Base-by-base conservation (phyloP, 306 rosid species). In the Acacia acuminata region DNA sequence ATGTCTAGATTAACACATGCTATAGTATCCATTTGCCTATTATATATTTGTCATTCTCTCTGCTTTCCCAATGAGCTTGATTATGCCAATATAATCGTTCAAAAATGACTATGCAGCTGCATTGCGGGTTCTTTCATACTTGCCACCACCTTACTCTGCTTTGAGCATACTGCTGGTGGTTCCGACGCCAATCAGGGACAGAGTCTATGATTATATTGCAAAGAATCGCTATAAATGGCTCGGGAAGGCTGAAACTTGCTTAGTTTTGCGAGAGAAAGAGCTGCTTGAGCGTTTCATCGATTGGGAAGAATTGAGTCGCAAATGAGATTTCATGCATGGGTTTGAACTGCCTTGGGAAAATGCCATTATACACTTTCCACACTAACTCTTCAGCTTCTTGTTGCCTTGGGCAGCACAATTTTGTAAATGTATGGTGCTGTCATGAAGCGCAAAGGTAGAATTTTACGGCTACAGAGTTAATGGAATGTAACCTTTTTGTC, bases 201-300 rank as follows among this genome's bases (percentile, higher is more conserved):
- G 82, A 16, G 82, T 88, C 67, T 94, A 91, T 66, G 98, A 92
- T 83, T 79, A 79, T 50, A 81, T 91, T 9, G 96, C 96, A 10
- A 87, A 84, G 72, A 77, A 67, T 8, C 90, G 94, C 20, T 90
- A 94, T 74, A 53, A 85, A 51, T 85, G 90, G 95, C 87, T 91
- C 11, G 94, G 97, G 67, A 91, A 86, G 87, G 86, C 90, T 19
- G 69, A 94, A 48, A 90, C 88, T 38, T 89, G 88, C 77, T 84
- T 91, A 86, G 94, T 92, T 82, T 84, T 94, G 83, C 74, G 70
- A 76, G 97, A 91, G 81, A 85, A 47, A 56, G 93, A 92, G 81
- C 80, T 94, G 79, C 92, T 92, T 20, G 97, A 91, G 61, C 98
- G 94, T 79, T 94, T 94, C 89, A 88, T 94, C 27, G 98, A 94